phyloP scores from a whole-genome alignment of 129 eudicot species.

The Arctium lappa region DNA sequence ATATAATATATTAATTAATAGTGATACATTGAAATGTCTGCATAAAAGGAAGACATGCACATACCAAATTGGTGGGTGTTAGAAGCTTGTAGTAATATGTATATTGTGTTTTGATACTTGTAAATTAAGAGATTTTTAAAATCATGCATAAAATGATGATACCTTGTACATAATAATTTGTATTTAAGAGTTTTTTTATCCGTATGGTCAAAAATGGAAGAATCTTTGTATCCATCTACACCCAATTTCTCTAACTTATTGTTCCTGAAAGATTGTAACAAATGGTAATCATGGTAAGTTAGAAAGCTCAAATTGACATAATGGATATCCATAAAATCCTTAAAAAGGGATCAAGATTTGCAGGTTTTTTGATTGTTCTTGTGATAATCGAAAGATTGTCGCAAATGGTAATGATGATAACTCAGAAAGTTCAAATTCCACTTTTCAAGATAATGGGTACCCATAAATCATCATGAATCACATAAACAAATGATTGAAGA shows the following conservation, averaged over 20 bases:
- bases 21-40: no score
- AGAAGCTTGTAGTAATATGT: no score
- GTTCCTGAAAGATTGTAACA: constrained; percentile 20
- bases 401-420: constrained; percentile 27
- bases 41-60: no score
- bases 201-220: no score
- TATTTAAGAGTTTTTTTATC: no score
- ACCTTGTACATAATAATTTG: no score
- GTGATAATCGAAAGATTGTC: constrained; percentile 17
- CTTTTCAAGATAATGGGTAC: constrained; percentile 54
- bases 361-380: constrained; percentile 13
- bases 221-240: not conserved
- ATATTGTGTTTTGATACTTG: no score
- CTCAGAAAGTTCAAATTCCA: constrained; percentile 29
- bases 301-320: constrained; percentile 4
- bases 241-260: not conserved
- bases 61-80: no score
- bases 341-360: constrained; percentile 7
- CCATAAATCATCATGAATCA: constrained; percentile 57
- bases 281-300: constrained; percentile 32
- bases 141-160: no score
- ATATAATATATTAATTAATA: no score
- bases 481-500: constrained; percentile 66
- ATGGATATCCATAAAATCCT: not conserved
- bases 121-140: no score